phyloP scores from a whole-genome alignment of 495 filamentous ascomycete species.

The Penicillium malachiteum region DNA sequence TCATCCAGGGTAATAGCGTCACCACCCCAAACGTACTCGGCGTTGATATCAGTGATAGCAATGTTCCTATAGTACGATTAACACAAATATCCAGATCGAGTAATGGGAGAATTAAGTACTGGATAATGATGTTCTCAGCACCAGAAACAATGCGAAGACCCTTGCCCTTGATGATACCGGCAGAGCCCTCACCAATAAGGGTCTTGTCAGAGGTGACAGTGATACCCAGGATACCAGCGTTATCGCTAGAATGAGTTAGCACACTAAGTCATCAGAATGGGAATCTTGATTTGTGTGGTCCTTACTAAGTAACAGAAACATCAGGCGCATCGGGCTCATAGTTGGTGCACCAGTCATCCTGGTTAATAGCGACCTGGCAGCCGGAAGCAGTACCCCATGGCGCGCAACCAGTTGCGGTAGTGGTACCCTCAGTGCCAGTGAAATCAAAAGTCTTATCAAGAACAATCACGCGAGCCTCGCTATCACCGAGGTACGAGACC shows the following conservation, averaged over 20 bases:
- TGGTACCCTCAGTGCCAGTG: slow-evolving; percentile 42
- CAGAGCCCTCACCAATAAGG: slow-evolving; percentile 37
- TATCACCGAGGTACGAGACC: slow-evolving; percentile 43
- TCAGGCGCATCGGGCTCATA: slow-evolving; percentile 36
- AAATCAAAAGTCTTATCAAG: slow-evolving; percentile 45
- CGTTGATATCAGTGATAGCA: slow-evolving; percentile 48
- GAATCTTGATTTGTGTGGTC: neutral
- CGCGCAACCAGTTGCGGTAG: slow-evolving; percentile 44
- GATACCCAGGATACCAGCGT: slow-evolving; percentile 44
- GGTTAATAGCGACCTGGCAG: slow-evolving; percentile 55
- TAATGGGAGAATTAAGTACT: slow-evolving; percentile 20
- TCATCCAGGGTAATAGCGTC: slow-evolving; percentile 47
- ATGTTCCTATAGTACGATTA: slow-evolving; percentile 34
- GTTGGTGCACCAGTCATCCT: slow-evolving; percentile 48
- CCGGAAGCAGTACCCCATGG: slow-evolving; percentile 43
- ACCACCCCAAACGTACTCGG: slow-evolving; percentile 51
- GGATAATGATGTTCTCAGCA: slow-evolving; percentile 47
- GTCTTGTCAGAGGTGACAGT: slow-evolving; percentile 48
- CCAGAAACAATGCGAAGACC: slow-evolving; percentile 46
- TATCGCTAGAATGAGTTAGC: slow-evolving; percentile 27
- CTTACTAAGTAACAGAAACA: slow-evolving; percentile 41
- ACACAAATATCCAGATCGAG: neutral
- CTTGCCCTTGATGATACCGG: slow-evolving; percentile 44
- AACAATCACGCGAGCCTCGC: slow-evolving; percentile 37
- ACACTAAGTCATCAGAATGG: neutral